Base-by-base conservation (phyloP, 768 basidiomycete species). In the Kwoniella pini region DNA sequence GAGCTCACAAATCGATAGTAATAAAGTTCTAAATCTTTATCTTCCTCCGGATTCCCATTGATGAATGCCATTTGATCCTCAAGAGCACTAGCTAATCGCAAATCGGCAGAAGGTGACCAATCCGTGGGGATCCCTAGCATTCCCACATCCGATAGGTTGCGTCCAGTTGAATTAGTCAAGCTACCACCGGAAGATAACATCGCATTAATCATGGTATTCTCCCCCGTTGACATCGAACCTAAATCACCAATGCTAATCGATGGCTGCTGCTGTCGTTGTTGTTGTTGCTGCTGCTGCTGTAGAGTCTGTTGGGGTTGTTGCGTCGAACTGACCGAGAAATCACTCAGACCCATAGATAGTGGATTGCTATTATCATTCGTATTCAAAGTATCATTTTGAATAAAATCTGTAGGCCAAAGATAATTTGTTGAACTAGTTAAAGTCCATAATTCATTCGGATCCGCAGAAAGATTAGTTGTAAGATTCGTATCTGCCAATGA, bases 1-100 rank as follows among this genome's bases (percentile, higher is more conserved):
- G n/a, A 11, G 71, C 76, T 58, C 57, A 77, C 76, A 26, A 76
- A 71, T 19, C 77, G 71, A 50, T 75, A 78, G 49, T 78, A 78
- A 52, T 62, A 75, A 45, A 78, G 33, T 54, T 71, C 67, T 36
- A 78, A 43, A 54, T 74, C 72, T 49, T 67, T 60, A 33, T 68
- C 71, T 54, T 75, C 75, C 22, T 49, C 65, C 15, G 72, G 70
- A 58, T 78, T 69, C 9, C 77, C 77, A 45, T 74, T 68, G 26
- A 78, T 68, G 40, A 64, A 75, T 6, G 75, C 72, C 59, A 70
- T 64, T 26, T 68, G 66, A 38, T 62, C 65, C 40, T 74, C 66
- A 27, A 74, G 26, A 3, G 70, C 72, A 40, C 64, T 70, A 7
- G 66, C 57, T 44, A 74, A 54, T 19, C 68, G 43, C 52, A 67